Base-by-base conservation (phyloP, 2,329 filamentous ascomycete genomes). In the Dothideomycetidae sp. region DNA sequence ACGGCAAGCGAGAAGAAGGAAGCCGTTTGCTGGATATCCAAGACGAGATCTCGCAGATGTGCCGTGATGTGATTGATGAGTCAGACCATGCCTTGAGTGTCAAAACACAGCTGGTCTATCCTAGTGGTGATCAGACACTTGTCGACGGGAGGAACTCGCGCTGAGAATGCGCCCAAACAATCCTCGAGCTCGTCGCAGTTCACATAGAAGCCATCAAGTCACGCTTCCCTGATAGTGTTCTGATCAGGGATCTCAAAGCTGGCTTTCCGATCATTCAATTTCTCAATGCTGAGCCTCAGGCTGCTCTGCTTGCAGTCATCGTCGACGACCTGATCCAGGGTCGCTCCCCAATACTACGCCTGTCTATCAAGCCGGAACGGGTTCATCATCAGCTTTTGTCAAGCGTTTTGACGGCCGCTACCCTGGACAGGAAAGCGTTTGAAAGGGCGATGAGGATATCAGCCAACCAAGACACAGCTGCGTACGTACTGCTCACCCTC, bases 41-140 rank as follows among this genome's bases (percentile, higher is more conserved):
- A 17, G 41, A 51, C 0, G 71, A 67, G 58, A 49, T 80, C 4
- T 56, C 67, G 2, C 41, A 42, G 0, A 48, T 57, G 2, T 68
- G 63, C 2, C 63, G 75, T 0, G 76, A 82, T 47, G 60, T 81
- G 0, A 53, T 81, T 0, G 77, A 81, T 43, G 77, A 81, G 47
- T 76, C 53, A 26, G 62, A 66, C 35, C 54, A 62, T 16, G 60
- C 57, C n/a, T 51, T 64, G 23, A 55, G 56, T 1, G 55, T 59
- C 2, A 46, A 50, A 2, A 63, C 61, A 11, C 59, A 63, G 46
- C 49, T 66, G 0, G 58, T 63, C 12, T 66, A 63, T 35, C 61
- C 62, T 1, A 61, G 60, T 10, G 62, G 62, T 5, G 47, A 46
- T 0, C 62, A 63, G 38, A 50, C 45, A 5, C 44, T 53, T 5